phyloP scores from a whole-genome alignment of 345 rosid species.

The Moricandia moricandioides region DNA sequence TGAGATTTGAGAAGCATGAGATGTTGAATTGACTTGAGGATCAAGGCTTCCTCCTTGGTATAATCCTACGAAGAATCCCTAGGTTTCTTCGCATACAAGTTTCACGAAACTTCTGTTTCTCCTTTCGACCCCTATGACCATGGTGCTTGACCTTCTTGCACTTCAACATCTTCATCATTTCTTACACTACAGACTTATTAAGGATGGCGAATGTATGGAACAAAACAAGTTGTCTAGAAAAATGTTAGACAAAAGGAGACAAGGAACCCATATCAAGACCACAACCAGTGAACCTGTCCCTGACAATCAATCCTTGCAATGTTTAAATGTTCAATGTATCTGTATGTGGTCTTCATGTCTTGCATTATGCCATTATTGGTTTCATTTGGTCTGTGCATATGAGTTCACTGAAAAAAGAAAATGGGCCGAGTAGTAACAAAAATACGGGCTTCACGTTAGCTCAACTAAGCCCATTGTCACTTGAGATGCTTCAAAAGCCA shows the following conservation, averaged over 20 bases:
- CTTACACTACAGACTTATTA: background rate
- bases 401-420: background rate
- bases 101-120: slow-evolving; percentile 32
- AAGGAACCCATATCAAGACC: slow-evolving; percentile 38
- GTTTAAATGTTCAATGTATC: slow-evolving; percentile 26
- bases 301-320: slow-evolving; percentile 21
- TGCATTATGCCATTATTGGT: slow-evolving; percentile 25
- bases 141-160: slow-evolving; percentile 24
- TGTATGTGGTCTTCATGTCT: slow-evolving; percentile 30
- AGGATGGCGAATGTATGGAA: slow-evolving; percentile 41
- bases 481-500: background rate
- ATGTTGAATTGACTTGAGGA: slow-evolving; percentile 49
- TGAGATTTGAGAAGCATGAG: slow-evolving; percentile 43
- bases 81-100: slow-evolving; percentile 41
- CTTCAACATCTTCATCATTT: slow-evolving; percentile 17
- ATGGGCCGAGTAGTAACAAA: slow-evolving; percentile 5
- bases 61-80: slow-evolving; percentile 33
- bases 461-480: background rate
- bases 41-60: slow-evolving; percentile 49
- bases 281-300: slow-evolving; percentile 34
- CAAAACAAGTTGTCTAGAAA: slow-evolving; percentile 23
- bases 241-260: slow-evolving; percentile 17
- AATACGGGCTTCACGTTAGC: background rate
- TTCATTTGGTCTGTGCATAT: background rate
- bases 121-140: slow-evolving; percentile 29